A percentile compares a stretch with the other conserved stretches of the same genome.
phyloP scores from a whole-genome alignment of 345 rosid species.

The Brassica juncea region DNA sequence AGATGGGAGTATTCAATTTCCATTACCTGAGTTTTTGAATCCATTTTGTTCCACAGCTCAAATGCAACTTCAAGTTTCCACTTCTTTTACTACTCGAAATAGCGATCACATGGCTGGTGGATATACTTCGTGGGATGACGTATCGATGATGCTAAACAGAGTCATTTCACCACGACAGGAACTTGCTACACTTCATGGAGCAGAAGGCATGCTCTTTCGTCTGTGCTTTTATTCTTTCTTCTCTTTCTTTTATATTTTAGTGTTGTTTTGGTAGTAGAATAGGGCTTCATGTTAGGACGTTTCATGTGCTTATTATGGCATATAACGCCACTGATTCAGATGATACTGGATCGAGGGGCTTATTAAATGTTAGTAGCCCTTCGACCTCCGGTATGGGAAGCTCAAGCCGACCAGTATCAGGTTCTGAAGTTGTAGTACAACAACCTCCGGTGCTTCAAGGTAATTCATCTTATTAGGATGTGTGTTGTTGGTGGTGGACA shows the following conservation, averaged over 20 bases:
- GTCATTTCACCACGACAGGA: constrained; percentile 55
- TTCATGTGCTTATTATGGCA: constrained; percentile 73
- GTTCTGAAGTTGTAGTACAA: constrained; percentile 49
- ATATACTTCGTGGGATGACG: constrained; percentile 66
- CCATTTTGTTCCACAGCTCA: constrained; percentile 45
- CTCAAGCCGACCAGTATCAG: constrained; percentile 47
- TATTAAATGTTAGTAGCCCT: constrained; percentile 52
- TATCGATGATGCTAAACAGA: constrained; percentile 54
- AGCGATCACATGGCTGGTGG: constrained; percentile 51
- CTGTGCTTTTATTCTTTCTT: constrained; percentile 15
- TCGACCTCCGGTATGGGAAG: constrained; percentile 52
- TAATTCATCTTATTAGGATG: constrained; percentile 31
- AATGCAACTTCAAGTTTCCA: constrained; percentile 58
- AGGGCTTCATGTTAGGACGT: constrained; percentile 40
- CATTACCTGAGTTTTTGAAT: constrained; percentile 6
- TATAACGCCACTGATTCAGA: constrained; percentile 81
- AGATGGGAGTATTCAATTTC: neutral
- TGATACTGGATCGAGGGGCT: constrained; percentile 83
- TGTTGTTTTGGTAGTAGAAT: constrained; percentile 34
- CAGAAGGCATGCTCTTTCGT: constrained; percentile 56
- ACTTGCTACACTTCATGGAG: constrained; percentile 47
- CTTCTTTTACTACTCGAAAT: constrained; percentile 51
- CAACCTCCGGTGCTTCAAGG: constrained; percentile 64
- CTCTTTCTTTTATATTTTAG: constrained; percentile 12
- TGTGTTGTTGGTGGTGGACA: constrained; percentile 10